phyloP scores from a whole-genome alignment of 2,329 filamentous ascomycete genomes.

The Parastagonospora avenae region DNA sequence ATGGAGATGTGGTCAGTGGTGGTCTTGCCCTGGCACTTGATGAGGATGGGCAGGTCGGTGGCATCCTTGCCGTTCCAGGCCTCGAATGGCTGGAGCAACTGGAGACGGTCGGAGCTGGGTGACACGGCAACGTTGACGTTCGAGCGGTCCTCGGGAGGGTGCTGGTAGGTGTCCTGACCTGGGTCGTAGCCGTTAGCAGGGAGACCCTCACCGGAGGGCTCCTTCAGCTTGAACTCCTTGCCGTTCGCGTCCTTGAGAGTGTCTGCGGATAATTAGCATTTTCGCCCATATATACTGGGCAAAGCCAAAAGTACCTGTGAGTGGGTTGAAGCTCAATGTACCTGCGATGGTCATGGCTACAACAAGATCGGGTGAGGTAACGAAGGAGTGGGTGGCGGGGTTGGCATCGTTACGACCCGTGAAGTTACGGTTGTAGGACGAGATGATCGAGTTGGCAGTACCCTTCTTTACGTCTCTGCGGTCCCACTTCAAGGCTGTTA shows the following conservation, averaged over 20 bases:
- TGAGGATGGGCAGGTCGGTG: slow-evolving; percentile 82
- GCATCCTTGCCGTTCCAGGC: slow-evolving; percentile 94
- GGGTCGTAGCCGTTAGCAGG: slow-evolving; percentile 85
- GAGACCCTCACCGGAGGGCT: slow-evolving; percentile 80
- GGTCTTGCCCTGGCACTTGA: slow-evolving; percentile 96
- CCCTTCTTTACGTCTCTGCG: slow-evolving; percentile 93
- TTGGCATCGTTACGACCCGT: slow-evolving; percentile 97
- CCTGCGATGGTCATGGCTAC: slow-evolving; percentile 86
- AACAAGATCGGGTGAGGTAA: slow-evolving; percentile 87
- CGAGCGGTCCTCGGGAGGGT: slow-evolving; percentile 79
- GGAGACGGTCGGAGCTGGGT: slow-evolving; percentile 89
- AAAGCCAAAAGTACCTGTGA: too few species aligned
- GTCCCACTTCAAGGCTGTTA: too few species aligned
- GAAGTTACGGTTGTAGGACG: slow-evolving; percentile 99
- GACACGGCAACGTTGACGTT: slow-evolving; percentile 80
- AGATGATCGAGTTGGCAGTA: slow-evolving; percentile 93
- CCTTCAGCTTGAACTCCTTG: slow-evolving; percentile 88
- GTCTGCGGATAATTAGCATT: too few species aligned
- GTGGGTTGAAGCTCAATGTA: slow-evolving; percentile 88
- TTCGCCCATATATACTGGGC: too few species aligned
- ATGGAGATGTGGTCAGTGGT: slow-evolving; percentile 98
- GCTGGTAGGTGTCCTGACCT: slow-evolving; percentile 93
- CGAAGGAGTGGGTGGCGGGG: slow-evolving; percentile 91
- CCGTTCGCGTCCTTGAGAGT: slow-evolving; percentile 88
- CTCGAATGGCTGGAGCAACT: slow-evolving; percentile 84